Evolutionary conservation across 306 rosid genomes (phyloP).

Genomic region (Geum urbanum): DNA sequence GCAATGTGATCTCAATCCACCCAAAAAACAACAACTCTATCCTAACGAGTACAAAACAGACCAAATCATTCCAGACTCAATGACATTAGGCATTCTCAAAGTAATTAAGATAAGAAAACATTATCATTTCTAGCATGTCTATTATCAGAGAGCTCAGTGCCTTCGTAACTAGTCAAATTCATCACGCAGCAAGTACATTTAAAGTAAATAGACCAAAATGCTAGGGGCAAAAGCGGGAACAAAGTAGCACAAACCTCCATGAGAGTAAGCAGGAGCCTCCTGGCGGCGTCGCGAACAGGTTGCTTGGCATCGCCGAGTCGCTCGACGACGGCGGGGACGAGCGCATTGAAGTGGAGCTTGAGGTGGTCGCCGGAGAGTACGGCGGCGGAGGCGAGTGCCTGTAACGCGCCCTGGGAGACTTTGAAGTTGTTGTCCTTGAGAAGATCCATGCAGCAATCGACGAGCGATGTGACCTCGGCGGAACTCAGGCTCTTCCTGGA

Average conservation of each 20-base stretch:
- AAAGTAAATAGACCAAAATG: slow-evolving; percentile 5
- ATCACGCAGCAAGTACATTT: slow-evolving; percentile 1
- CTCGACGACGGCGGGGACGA: slow-evolving; percentile 90
- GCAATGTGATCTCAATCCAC: background rate
- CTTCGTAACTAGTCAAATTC: background rate
- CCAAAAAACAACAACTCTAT: background rate
- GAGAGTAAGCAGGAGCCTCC: slow-evolving; percentile 87
- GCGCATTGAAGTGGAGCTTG: slow-evolving; percentile 92
- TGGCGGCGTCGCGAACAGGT: slow-evolving; percentile 93
- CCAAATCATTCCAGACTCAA: background rate
- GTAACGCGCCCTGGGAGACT: slow-evolving; percentile 95
- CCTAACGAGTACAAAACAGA: too few species aligned
- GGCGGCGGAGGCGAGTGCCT: slow-evolving; percentile 91
- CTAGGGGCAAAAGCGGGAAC: background rate
- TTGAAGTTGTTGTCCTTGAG: slow-evolving; percentile 89
- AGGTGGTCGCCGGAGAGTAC: slow-evolving; percentile 93
- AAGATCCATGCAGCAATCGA: slow-evolving; percentile 92
- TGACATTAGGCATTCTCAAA: background rate
- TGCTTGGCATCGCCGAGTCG: slow-evolving; percentile 96
- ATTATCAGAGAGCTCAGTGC: background rate
- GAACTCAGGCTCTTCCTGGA: slow-evolving; percentile 73
- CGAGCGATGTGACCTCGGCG: slow-evolving; percentile 71
- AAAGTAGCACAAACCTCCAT: slow-evolving; percentile 64
- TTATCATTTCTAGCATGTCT: background rate
- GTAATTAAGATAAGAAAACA: background rate